Evolutionary conservation across 768 basidiomycete genomes (phyloP), one percentile per base, ranked within the genome.

Genomic region (Naganishia vishniacii): DNA sequence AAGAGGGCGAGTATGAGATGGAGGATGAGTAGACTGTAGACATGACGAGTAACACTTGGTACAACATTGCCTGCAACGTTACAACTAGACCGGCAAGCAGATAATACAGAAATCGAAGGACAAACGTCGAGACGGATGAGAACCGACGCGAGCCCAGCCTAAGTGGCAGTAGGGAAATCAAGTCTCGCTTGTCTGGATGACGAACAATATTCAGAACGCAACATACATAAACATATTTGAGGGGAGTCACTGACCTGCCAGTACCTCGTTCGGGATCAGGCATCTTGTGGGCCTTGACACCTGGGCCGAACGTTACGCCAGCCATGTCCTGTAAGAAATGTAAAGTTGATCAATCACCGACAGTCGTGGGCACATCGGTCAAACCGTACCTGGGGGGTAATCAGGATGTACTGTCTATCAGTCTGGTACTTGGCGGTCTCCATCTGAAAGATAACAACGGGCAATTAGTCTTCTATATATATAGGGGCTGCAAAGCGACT

Each of bases 401-500:
- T 97, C 47, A 98, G 82, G 59, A 98, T 85, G 73, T 91, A 94
- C 76, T 98, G 94, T 71, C 89, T 91, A 78, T 86, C 85, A 75
- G 91, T 85, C 7, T 87, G 88, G 9, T 84, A 82, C 70, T 88
- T 90, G 8, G 93, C 93, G 1, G 88, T 89, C 28, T 92, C 90
- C 68, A 93, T 88, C 89, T 90, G 51, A 29, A 31, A 18, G 13
- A 4, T 45, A 20, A 26, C 16, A 15, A 1, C n/a, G n/a, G n/a
- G 5, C 5, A 1, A 29, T 56, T 26, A 56, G 53, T 37, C 11
- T 26, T 1, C 8, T 8, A 4, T 12, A 13, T 69, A 29, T 69
- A 44, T 56, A 26, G 60, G 12, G 15, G 41, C 26, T 9, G 25
- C 8, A 48, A 18, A 18, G 28, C 13, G 26, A 68, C 72, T 18